Base-by-base conservation (phyloP, 129 eudicot genomes). In the Kitagawia praeruptora region DNA sequence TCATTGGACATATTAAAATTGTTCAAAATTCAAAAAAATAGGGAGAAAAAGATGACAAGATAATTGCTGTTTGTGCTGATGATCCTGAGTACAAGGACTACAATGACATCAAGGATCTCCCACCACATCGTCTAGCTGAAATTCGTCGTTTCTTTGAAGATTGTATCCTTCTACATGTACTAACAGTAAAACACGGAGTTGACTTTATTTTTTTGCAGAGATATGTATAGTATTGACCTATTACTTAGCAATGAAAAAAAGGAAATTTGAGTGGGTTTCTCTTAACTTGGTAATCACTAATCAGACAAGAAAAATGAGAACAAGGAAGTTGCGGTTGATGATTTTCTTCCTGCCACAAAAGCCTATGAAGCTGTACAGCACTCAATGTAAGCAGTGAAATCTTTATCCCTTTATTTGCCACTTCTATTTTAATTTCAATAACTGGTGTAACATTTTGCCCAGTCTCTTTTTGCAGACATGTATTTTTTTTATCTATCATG, bases 241-340 rank as follows among this genome's bases (percentile, higher is more conserved):
- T 58, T n/a, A 61, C 12, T n/a, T n/a, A 21, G 69, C 69, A 61
- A n/a, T 25, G 69, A 12, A n/a, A 61, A 61, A n/a, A 13, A 28
- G 3, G 7, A 31, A 74, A 47, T 41, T 2, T 38, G 18, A 14
- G 16, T 27, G 42, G 48, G 27, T 82, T 83, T 86, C 18, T 80
- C 86, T 91, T 87, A 84, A 87, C 80, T 27, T 10, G n/a, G 14
- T 2, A 61, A 61, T 61, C 27, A 54, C 4, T 70, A 51, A 77
- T 37, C 75, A 93, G 98, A 93, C 86, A 93, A 93, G 87, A 93
- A 93, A 83, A 91, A 91, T n/a, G 98, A 93, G 92, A 91, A 89
- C 87, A 91, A 93, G 86, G 98, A 91, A 66, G 98, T 94, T 44
- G 97, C 98, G 8, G 97, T 94, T 77, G 84, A 94, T 79, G 92